phyloP scores from a whole-genome alignment of 768 basidiomycete species.

The Mrakia frigida region DNA sequence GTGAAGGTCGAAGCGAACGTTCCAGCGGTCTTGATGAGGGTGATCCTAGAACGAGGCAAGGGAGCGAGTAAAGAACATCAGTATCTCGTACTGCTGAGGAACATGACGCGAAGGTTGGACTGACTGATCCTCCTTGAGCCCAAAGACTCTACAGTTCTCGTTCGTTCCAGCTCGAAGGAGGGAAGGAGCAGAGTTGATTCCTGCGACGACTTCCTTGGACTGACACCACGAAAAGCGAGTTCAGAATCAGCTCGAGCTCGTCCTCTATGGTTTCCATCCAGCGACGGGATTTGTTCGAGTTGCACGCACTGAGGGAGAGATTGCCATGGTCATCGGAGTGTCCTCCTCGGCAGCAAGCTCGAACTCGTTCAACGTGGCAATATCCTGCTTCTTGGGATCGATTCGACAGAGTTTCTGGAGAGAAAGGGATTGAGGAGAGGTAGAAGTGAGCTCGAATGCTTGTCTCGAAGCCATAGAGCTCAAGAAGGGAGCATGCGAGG shows the following conservation, averaged over 20 bases:
- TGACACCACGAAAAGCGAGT: constrained; percentile 15
- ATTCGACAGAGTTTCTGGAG: constrained; percentile 42
- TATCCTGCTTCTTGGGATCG: constrained; percentile 39
- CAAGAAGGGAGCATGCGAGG: background rate
- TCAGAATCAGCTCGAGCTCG: background rate
- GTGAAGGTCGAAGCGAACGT: constrained; percentile 59
- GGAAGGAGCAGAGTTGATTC: constrained; percentile 73
- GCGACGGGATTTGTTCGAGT: background rate
- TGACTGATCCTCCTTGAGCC: constrained; percentile 57
- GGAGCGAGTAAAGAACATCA: constrained; percentile 19
- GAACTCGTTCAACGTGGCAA: constrained; percentile 51
- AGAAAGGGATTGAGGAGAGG: constrained; percentile 35
- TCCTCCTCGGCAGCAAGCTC: constrained; percentile 78
- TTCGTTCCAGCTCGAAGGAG: constrained; percentile 63
- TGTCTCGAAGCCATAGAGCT: background rate
- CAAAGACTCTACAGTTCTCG: constrained; percentile 73
- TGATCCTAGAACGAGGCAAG: constrained; percentile 50
- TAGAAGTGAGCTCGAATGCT: constrained; percentile 49
- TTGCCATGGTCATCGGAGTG: constrained; percentile 92
- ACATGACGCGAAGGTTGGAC: constrained; percentile 36
- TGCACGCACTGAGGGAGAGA: constrained; percentile 53
- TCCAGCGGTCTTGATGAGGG: constrained; percentile 51
- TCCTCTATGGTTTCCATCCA: no score
- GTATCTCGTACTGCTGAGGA: background rate
- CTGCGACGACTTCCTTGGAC: constrained; percentile 61